A percentile compares a stretch with the other conserved stretches of the same genome.
Evolutionary conservation across 257 asterid species (phyloP).

Genomic region (Salvia hispanica): DNA sequence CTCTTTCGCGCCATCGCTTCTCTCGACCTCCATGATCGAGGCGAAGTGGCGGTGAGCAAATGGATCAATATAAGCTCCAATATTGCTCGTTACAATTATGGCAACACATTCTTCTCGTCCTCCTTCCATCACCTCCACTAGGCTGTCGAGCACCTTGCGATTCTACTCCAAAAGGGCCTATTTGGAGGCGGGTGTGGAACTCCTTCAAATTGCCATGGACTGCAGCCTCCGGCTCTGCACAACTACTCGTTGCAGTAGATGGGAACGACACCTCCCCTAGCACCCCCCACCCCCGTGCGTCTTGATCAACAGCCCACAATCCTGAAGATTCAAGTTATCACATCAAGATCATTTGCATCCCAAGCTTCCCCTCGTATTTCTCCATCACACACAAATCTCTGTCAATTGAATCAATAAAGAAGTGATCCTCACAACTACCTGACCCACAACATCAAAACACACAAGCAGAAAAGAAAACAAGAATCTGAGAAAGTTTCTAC

Average conservation of each 20-base stretch:
- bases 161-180: slow-evolving; percentile 56
- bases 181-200: slow-evolving; percentile 87
- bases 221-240: too few species aligned
- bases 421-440: too few species aligned
- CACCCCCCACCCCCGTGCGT: too few species aligned
- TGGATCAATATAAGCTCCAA: slow-evolving; percentile 63
- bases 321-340: slow-evolving; percentile 59
- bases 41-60: slow-evolving; percentile 76
- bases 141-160: slow-evolving; percentile 73
- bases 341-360: slow-evolving; percentile 50
- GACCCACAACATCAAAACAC: too few species aligned
- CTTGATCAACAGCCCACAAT: too few species aligned
- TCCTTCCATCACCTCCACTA: slow-evolving; percentile 76
- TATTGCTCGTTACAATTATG: slow-evolving; percentile 72
- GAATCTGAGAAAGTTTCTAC: too few species aligned
- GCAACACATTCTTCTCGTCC: slow-evolving; percentile 69
- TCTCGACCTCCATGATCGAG: slow-evolving; percentile 39
- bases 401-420: too few species aligned
- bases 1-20: too few species aligned
- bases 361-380: slow-evolving; percentile 82
- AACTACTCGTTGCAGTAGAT: too few species aligned
- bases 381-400: slow-evolving; percentile 65
- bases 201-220: too few species aligned
- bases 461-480: too few species aligned
- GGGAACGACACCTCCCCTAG: too few species aligned